phyloP scores from a whole-genome alignment of 768 basidiomycete species.

The Mrakia frigida region DNA sequence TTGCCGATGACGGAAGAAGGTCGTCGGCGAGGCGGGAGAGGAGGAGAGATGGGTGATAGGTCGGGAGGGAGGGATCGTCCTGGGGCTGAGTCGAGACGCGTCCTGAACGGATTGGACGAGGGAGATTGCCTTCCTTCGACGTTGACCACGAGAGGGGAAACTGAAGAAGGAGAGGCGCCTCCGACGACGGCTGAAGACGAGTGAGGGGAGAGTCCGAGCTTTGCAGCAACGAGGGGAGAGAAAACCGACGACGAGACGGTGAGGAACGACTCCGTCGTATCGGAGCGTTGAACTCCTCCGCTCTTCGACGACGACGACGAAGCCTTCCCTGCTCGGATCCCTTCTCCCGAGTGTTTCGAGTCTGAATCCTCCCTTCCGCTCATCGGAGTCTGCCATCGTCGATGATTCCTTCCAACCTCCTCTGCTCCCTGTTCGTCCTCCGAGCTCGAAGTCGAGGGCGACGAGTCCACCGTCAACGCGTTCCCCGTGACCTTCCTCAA shows the following conservation, averaged over 20 bases:
- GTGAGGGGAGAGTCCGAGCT: background rate
- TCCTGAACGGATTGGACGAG: slow-evolving; percentile 14
- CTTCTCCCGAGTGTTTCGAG: slow-evolving; percentile 11
- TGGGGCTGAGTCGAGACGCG: slow-evolving; percentile 15
- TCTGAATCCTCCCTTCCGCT: background rate
- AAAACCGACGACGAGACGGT: slow-evolving; percentile 9
- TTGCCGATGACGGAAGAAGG: background rate
- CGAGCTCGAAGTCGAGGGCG: background rate
- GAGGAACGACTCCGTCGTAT: background rate
- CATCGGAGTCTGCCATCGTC: slow-evolving; percentile 6
- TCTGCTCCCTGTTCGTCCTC: background rate
- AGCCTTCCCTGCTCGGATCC: background rate
- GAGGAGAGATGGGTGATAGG: slow-evolving; percentile 6
- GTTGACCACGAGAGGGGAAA: slow-evolving; percentile 1
- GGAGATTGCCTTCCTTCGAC: background rate
- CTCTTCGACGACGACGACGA: background rate
- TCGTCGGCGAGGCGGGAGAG: slow-evolving; percentile 6
- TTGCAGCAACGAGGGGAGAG: background rate
- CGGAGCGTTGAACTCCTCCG: background rate
- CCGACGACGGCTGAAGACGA: background rate
- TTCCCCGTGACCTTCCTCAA: background rate
- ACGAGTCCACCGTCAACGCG: background rate
- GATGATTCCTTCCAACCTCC: background rate
- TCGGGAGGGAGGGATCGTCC: background rate
- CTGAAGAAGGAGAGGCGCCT: background rate